Base-by-base conservation (phyloP, 352 stramenopile genomes). In the Thalassiosira pacifica region DNA sequence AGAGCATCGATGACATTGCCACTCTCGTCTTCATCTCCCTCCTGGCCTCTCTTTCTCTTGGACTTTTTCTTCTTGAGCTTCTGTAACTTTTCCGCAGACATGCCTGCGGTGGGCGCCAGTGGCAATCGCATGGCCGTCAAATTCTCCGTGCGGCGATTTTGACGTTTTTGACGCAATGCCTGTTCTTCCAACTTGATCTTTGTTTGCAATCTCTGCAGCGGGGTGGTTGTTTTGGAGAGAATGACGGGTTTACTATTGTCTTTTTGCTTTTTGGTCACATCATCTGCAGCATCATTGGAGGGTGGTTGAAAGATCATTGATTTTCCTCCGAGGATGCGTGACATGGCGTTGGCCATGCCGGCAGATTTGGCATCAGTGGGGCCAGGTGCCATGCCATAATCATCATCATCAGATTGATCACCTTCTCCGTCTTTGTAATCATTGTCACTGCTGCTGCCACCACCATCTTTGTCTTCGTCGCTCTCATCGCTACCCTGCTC, bases 181-280 rank as follows among this genome's bases (percentile, higher is more conserved):
- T 87, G 77, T 53, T 85, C 70, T 76, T 90, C 55, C 42, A 87
- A 79, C 71, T 93, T 93, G 76, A 94, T 83, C 70, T 93, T 74
- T 59, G 88, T 52, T 68, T 92, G 82, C 40, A 93, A 69, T 71
- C 82, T 77, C 82, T 94, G 89, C 13, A 95, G 76, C 9, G 89
- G 89, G 52, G 91, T 95, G 16, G 75, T 90, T 26, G 91, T 95
- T 83, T 93, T 93, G 57, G 82, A 88, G 13, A 95, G 79, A 66
- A 95, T 85, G 13, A 92, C 81, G 6, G 87, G 84, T 32, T 71
- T 72, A n/a, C n/a, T n/a, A n/a, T n/a, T n/a, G n/a, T n/a, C n/a
- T n/a, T n/a, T n/a, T n/a, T n/a, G n/a, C n/a, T n/a, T n/a, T n/a
- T n/a, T n/a, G n/a, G n/a, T n/a, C n/a, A n/a, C n/a, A n/a, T n/a